Evolutionary conservation across 331 rosid species (phyloP).

Genomic region (Quercus lobata): DNA sequence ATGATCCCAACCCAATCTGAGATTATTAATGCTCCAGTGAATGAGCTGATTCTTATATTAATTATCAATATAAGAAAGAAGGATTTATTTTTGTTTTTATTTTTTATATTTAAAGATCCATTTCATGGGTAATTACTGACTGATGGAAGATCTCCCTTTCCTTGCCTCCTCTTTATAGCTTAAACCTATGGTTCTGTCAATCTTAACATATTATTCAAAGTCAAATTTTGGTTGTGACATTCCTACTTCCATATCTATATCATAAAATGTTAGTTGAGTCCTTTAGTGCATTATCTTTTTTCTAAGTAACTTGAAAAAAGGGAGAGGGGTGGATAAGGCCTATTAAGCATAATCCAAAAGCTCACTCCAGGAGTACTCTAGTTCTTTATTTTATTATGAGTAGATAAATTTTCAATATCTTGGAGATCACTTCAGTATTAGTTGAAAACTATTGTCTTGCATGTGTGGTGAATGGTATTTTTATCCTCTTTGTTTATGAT

Average conservation of each 20-base stretch:
- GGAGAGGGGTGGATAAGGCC: neutral
- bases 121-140: no score
- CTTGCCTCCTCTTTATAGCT: no score
- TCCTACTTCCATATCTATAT: neutral
- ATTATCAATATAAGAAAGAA: no score
- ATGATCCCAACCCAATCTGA: neutral
- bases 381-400: neutral
- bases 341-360: neutral
- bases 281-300: no score
- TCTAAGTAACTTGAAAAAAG: neutral
- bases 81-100: no score
- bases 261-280: neutral
- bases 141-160: no score
- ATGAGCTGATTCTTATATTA: no score
- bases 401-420: neutral
- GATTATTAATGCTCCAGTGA: neutral
- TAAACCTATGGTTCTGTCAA: no score
- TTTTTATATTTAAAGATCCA: no score
- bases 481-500: constrained; percentile 5
- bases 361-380: no score
- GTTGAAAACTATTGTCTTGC: neutral
- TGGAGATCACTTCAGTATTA: neutral
- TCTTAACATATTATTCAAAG: no score
- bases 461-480: neutral
- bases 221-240: neutral